These are phyloP conservation scores for Tirmania nivea DNA, from an alignment of 495 filamentous ascomycete genomes.

Conservation along the genomic window DNA sequence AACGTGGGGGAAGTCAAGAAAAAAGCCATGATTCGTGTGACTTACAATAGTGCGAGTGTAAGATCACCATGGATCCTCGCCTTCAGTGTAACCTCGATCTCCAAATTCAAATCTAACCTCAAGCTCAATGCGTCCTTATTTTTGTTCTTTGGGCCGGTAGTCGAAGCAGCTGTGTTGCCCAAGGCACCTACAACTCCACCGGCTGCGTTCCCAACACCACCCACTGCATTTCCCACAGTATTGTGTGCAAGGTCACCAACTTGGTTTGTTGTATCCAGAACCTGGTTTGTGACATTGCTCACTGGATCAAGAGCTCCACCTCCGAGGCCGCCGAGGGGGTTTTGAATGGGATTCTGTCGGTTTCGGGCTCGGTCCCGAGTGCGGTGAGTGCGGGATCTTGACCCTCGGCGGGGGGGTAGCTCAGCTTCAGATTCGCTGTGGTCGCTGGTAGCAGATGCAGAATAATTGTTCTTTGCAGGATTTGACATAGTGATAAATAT, in stretches of 20 bases:
- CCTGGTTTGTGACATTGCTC: background rate
- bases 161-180: background rate
- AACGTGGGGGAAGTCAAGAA: no score
- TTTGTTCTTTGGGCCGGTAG: constrained; percentile 8
- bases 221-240: background rate
- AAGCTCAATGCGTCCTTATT: constrained; percentile 52
- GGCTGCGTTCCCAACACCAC: background rate
- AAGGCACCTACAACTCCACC: background rate
- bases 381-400: background rate
- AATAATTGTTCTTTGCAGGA: background rate
- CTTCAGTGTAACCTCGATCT: constrained; percentile 77
- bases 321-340: background rate
- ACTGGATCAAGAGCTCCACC: background rate
- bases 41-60: constrained; percentile 65
- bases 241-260: background rate
- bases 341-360: no score
- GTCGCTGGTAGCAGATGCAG: background rate
- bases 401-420: background rate
- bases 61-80: constrained; percentile 88
- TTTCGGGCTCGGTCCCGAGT: background rate
- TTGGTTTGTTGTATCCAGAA: background rate
- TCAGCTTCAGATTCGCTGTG: background rate
- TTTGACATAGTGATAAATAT: background rate
- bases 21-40: constrained; percentile 8
- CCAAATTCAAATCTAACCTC: constrained; percentile 65